Base-by-base conservation (phyloP, 805 yeast species). In the Wickerhamomyces rabaulensis region DNA sequence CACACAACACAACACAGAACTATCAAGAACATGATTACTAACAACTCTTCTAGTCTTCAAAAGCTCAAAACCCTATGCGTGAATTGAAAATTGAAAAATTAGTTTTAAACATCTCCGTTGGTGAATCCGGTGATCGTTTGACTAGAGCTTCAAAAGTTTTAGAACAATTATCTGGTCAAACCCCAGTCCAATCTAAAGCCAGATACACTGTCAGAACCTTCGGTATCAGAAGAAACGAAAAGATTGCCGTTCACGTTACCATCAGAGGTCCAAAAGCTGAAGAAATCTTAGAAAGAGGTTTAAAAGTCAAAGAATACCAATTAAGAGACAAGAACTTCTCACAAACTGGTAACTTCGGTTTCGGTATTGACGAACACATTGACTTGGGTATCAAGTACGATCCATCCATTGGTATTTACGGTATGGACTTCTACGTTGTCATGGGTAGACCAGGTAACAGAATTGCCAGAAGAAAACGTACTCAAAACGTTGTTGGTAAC, bases 81-180 rank as follows among this genome's bases (percentile, higher is more conserved):
- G 98, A 94, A 68, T 82, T 94, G 78, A 91, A 86, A 82, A 92
- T 94, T 81, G 98, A 94, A 81, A 94, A 94, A 81, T 86, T 94
- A 78, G 97, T 94, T 78, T 87, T 94, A 78, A 94, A 94, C 94
- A 94, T 94, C 80, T 91, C 96, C 78, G 99, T 94, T 76, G 99
- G 99, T 82, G 99, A 94, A 81, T 91, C 97, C 77, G 99, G 99
- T 84, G 99, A 94, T 79, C 87, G 98, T 86, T 89, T 94, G 76
- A 94, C 99, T 82, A 92, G 99, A 87, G 99, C 99, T 67, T 94
- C 99, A 73, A 94, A 94, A 84, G 99, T 94, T 69, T 84, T 94
- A 73, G 99, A 94, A 82, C 99, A 94, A 82, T 87, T 94, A 69
- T 92, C 98, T 65, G 99, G 99, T 91, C 99, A 94, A 82, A 94